Percentiles rank a stretch among this genome's conserved stretches.
These are phyloP conservation scores for Fusarium euwallaceae DNA, from an alignment of 2,329 filamentous ascomycete genomes.

Conservation along the genomic window DNA sequence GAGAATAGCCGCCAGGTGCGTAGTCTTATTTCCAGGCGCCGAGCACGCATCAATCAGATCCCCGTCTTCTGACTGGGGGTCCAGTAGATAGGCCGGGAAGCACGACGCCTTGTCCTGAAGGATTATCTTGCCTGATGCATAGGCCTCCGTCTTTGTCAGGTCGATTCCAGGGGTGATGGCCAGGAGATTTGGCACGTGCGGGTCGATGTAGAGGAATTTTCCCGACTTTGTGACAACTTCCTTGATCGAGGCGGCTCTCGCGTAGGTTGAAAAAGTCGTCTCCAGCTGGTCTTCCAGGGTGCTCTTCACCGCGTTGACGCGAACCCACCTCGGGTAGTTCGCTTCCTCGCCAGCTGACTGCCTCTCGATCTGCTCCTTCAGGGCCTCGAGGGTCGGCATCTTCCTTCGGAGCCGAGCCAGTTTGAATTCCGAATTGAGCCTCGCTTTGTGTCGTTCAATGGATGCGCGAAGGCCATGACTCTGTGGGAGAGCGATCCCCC, in stretches of 20 bases:
- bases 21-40: constrained; percentile 97
- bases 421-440: constrained; percentile 85
- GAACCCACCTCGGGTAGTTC: constrained; percentile 88
- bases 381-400: constrained; percentile 74
- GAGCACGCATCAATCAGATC: constrained; percentile 93
- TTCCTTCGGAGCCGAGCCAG: constrained; percentile 81
- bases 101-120: constrained; percentile 97
- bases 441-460: constrained; percentile 84
- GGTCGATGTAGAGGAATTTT: constrained; percentile 78
- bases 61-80: constrained; percentile 75
- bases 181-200: constrained; percentile 85
- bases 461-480: constrained; percentile 82
- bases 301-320: constrained; percentile 84
- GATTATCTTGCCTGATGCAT: constrained; percentile 83
- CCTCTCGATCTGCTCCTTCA: constrained; percentile 70
- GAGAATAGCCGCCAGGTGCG: constrained; percentile 86
- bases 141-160: constrained; percentile 79
- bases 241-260: constrained; percentile 66
- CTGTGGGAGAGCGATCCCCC: constrained; percentile 83
- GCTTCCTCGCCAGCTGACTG: constrained; percentile 63
- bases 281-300: constrained; percentile 79
- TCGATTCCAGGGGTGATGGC: constrained; percentile 81
- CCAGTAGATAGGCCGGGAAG: constrained; percentile 90
- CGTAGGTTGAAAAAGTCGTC: constrained; percentile 78
- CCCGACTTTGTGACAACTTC: constrained; percentile 64